Conservation (phyloP, 1,284 basidiomycete genomes). For the Apiotrichum siamense region DNA sequence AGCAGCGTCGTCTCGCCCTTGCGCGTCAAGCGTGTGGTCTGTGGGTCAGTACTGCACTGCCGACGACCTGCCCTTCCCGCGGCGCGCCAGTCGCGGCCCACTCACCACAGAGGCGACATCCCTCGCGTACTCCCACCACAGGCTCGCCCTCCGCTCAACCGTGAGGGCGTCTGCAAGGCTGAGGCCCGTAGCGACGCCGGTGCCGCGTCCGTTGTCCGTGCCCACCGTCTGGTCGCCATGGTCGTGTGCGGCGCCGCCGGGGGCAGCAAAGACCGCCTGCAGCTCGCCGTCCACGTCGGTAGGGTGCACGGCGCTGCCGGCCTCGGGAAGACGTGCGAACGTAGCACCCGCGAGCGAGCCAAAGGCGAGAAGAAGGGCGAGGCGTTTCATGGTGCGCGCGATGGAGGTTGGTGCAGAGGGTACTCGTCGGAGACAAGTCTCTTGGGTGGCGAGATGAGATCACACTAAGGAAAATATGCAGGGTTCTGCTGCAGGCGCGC, state of each 20-base stretch:
- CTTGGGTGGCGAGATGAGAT: no score
- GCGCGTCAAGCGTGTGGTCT: slow-evolving; percentile 20
- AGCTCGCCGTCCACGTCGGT: neutral
- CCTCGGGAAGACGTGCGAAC: neutral
- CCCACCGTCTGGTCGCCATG: neutral
- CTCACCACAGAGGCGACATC: slow-evolving; percentile 35
- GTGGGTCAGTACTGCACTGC: neutral
- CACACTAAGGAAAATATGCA: no score
- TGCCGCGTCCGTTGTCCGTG: neutral
- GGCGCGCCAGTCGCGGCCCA: slow-evolving; percentile 1
- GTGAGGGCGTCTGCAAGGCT: slow-evolving; percentile 39
- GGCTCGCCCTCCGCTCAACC: slow-evolving; percentile 30
- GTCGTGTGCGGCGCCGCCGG: no score
- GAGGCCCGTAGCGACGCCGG: neutral
- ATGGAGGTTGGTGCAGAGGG: neutral
- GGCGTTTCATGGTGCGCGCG: slow-evolving; percentile 2
- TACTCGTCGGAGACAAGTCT: no score
- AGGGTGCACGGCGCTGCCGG: neutral
- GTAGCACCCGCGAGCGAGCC: neutral
- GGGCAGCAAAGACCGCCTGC: neutral
- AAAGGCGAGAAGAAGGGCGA: neutral
- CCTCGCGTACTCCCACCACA: slow-evolving; percentile 44
- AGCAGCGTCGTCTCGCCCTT: slow-evolving; percentile 35
- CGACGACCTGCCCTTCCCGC: neutral
- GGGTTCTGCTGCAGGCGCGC: no score